Evolutionary conservation across 306 rosid species (phyloP).

Genomic region (Malus orientalis): DNA sequence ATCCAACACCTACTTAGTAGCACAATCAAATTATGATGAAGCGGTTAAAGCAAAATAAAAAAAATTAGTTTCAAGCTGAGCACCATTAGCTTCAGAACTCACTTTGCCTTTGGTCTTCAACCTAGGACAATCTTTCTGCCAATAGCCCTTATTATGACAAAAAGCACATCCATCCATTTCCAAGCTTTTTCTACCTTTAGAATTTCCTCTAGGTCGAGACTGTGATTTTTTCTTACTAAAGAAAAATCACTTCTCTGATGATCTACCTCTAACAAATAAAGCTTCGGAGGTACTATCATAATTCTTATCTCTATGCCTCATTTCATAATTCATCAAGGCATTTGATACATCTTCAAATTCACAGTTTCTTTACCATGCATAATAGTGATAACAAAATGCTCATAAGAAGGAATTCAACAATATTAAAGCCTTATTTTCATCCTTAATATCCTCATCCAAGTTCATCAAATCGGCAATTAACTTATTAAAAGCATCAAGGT

Average conservation of each 20-base stretch:
- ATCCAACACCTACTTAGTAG: not conserved
- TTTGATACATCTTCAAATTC: not conserved
- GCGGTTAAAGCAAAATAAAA: not conserved
- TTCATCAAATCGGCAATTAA: no score
- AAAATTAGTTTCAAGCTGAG: slow-evolving; percentile 26
- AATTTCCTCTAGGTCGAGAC: not conserved
- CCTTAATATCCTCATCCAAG: no score
- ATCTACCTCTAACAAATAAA: not conserved
- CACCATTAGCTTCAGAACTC: slow-evolving; percentile 4
- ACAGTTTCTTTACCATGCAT: not conserved
- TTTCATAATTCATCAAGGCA: not conserved
- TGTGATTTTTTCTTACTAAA: not conserved
- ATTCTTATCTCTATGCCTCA: not conserved
- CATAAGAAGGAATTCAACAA: not conserved
- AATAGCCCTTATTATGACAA: no score
- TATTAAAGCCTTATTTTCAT: no score
- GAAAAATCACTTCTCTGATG: not conserved
- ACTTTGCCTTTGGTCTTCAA: not conserved
- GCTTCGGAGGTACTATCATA: not conserved
- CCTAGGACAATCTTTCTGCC: not conserved
- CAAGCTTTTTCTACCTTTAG: not conserved
- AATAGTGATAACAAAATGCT: not conserved
- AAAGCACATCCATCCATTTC: not conserved
- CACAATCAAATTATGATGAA: no score
- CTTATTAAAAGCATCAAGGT: no score